Evolutionary conservation across 345 rosid genomes (phyloP), one percentile per base, ranked within the genome.

Genomic region (Turritis glabra): DNA sequence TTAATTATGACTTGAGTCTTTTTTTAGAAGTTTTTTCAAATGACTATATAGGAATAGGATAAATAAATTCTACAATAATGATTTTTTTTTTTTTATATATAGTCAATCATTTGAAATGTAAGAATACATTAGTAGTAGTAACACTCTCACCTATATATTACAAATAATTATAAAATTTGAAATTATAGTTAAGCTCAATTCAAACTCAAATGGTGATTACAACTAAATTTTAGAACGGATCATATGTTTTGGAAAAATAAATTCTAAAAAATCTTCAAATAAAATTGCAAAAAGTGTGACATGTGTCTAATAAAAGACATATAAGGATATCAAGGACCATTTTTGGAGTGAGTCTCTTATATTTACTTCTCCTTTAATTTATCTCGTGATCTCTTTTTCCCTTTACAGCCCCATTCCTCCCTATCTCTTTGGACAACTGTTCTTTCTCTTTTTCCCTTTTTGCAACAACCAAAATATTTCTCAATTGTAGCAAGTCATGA

Each of bases 331-430:
- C 1, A 48, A 65, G 59, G 71, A 67, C 61, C 71, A 52, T 23
- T 67, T 8, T 46, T 6, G 48, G 11, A 54, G 25, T 22, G n/a
- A 61, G 67, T n/a, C 17, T 43, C 13, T 10, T 35, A 12, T 37
- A 51, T 50, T 61, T 72, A 72, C 19, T 63, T 55, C 35, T 29
- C 33, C 53, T 72, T 71, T 44, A 64, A 32, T 23, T 65, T 12
- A 75, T 48, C 73, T 67, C 62, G 73, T 75, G 73, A 67, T 18
- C 37, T 4, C 73, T 75, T 75, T 64, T 75, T 6, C 58, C 25
- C 73, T 67, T 75, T 67, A 75, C 69, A 75, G 67, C 73, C 53
- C 33, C 43, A 59, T 59, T 59, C 67, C 17, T 73, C 56, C 29
- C 41, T 44, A 27, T 47, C 56, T 65, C 57, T 47, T 10, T 29